These are phyloP conservation scores for Silybum marianum DNA, from an alignment of 129 eudicot genomes.

Conservation along the genomic window DNA sequence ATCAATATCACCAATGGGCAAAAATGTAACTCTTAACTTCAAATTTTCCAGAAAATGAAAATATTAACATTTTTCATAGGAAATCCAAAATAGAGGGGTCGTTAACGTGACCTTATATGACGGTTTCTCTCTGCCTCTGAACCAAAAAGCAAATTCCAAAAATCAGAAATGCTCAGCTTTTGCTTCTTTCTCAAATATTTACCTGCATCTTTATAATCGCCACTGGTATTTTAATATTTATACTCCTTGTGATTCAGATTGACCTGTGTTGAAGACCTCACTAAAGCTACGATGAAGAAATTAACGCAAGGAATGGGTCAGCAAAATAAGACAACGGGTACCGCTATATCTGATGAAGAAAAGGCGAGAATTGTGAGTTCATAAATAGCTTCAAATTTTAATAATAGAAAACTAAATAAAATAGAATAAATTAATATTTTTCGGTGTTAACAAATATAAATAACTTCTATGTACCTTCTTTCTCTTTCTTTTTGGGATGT, in stretches of 20 bases:
- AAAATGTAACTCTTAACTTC: not conserved
- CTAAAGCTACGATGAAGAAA: conserved; percentile 62
- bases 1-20: not conserved
- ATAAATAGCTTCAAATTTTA: not conserved
- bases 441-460: too few species aligned
- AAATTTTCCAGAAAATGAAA: too few species aligned
- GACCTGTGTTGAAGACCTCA: conserved; percentile 60
- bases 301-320: conserved; percentile 75
- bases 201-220: not conserved
- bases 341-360: conserved; percentile 61
- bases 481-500: not conserved
- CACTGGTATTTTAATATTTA: not conserved
- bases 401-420: too few species aligned
- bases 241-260: conserved; percentile 47
- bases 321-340: conserved; percentile 70
- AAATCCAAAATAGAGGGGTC: not conserved
- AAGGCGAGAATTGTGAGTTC: conserved; percentile 49
- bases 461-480: not conserved
- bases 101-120: not conserved
- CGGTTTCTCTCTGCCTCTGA: not conserved
- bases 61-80: too few species aligned
- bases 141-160: not conserved
- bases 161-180: not conserved
- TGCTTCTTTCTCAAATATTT: not conserved
- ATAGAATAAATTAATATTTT: too few species aligned